Evolutionary conservation across 2,329 filamentous ascomycete species (phyloP).

Genomic region (Metarhizium brunneum): DNA sequence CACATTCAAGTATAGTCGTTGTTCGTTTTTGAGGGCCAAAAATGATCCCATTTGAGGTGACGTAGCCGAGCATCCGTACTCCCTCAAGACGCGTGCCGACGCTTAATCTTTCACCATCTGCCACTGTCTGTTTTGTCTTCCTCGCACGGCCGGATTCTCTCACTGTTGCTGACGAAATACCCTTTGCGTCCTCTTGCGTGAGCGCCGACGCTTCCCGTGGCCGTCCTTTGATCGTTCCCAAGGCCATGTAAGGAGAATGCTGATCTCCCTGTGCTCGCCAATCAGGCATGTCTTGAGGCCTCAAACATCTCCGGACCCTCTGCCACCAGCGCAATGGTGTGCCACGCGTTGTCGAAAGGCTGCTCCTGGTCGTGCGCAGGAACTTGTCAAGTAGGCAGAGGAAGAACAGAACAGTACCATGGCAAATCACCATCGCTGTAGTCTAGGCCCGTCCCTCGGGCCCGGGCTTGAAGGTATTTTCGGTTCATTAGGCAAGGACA

Average conservation of each 20-base stretch:
- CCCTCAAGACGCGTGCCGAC: no score
- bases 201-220: no score
- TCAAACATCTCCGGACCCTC: constrained; percentile 5
- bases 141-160: no score
- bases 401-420: constrained; percentile 11
- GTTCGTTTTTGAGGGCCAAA: constrained; percentile 5
- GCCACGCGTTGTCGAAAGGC: constrained; percentile 8
- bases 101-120: neutral
- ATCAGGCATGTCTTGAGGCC: constrained; percentile 5
- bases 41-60: neutral
- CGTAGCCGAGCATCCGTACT: no score
- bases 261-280: neutral
- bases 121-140: no score
- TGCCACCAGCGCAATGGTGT: constrained; percentile 9
- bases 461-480: constrained; percentile 10
- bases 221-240: no score
- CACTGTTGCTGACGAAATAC: no score
- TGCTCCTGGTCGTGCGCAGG: constrained; percentile 9
- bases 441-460: constrained; percentile 10
- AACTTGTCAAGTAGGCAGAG: constrained; percentile 7
- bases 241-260: no score
- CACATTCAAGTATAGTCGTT: constrained; percentile 8
- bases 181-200: no score
- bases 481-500: constrained; percentile 12
- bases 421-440: constrained; percentile 11